These are phyloP conservation scores for Pyropia yezoensis DNA, from an alignment of 23 red algal species.

Conservation along the genomic window DNA sequence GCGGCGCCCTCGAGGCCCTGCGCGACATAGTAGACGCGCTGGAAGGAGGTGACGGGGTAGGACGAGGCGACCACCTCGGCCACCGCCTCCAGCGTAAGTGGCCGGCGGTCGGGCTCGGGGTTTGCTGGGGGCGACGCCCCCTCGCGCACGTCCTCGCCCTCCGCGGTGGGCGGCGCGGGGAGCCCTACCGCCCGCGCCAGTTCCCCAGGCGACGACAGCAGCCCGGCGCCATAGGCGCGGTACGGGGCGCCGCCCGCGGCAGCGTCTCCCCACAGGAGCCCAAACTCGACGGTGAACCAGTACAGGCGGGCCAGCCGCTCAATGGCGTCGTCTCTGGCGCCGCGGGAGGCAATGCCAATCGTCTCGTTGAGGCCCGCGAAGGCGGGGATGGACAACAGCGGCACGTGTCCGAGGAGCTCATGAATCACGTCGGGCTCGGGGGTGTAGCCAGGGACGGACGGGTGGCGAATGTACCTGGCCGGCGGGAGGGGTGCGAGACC, in stretches of 20 bases:
- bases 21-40: constrained; percentile 10
- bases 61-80: neutral
- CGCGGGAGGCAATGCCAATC: constrained; percentile 23
- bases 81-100: neutral
- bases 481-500: neutral
- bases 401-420: constrained; percentile 38
- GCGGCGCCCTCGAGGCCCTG: no score
- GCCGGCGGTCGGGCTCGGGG: no score
- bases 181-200: constrained; percentile 9
- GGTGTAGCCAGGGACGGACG: constrained; percentile 29
- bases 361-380: constrained; percentile 28
- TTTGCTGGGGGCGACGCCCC: no score
- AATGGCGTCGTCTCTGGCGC: constrained; percentile 39
- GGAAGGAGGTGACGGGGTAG: constrained; percentile 10
- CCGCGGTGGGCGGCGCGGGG: neutral
- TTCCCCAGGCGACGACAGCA: constrained; percentile 49
- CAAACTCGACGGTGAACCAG: constrained; percentile 56
- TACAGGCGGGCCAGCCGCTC: constrained; percentile 28
- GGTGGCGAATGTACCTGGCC: constrained; percentile 28
- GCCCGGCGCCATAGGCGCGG: constrained; percentile 33
- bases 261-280: constrained; percentile 9
- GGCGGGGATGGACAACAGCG: constrained; percentile 17
- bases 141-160: no score
- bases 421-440: constrained; percentile 54
- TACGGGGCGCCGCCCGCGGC: neutral